Evolutionary conservation across 2,329 filamentous ascomycete species (phyloP).

Genomic region (Fusarium metavorans): DNA sequence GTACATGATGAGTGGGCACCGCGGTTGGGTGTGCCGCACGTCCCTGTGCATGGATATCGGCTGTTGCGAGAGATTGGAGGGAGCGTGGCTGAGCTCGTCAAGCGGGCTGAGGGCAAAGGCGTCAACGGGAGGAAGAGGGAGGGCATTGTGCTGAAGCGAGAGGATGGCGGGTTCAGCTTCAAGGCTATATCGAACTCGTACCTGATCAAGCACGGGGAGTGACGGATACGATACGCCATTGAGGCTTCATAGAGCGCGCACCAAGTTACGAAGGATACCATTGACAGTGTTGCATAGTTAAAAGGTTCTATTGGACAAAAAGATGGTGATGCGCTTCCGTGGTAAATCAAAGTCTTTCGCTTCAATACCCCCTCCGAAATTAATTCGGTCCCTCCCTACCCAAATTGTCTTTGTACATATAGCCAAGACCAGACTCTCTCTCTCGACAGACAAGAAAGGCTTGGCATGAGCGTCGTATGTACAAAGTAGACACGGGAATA

Average conservation of each 20-base stretch:
- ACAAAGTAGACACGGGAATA: slow-evolving; percentile 16
- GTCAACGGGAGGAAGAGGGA: slow-evolving; percentile 40
- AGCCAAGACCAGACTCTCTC: slow-evolving; percentile 4
- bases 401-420: slow-evolving; percentile 26
- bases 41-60: slow-evolving; percentile 43
- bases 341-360: slow-evolving; percentile 43
- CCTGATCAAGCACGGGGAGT: slow-evolving; percentile 43
- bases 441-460: slow-evolving; percentile 17
- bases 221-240: background rate
- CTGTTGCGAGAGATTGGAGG: slow-evolving; percentile 25
- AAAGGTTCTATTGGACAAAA: slow-evolving; percentile 47
- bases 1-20: slow-evolving; percentile 44
- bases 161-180: slow-evolving; percentile 37
- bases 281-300: slow-evolving; percentile 44
- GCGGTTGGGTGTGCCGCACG: slow-evolving; percentile 48
- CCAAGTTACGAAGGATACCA: slow-evolving; percentile 42
- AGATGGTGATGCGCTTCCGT: slow-evolving; percentile 44
- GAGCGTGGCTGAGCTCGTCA: slow-evolving; percentile 29
- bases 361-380: slow-evolving; percentile 29
- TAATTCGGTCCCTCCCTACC: slow-evolving; percentile 4
- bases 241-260: slow-evolving; percentile 7
- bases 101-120: slow-evolving; percentile 37
- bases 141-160: slow-evolving; percentile 41
- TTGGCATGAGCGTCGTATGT: slow-evolving; percentile 25
- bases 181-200: slow-evolving; percentile 45